These are phyloP conservation scores for Pinus taeda DNA, from an alignment of 75 land plant species.

Conservation along the genomic window DNA sequence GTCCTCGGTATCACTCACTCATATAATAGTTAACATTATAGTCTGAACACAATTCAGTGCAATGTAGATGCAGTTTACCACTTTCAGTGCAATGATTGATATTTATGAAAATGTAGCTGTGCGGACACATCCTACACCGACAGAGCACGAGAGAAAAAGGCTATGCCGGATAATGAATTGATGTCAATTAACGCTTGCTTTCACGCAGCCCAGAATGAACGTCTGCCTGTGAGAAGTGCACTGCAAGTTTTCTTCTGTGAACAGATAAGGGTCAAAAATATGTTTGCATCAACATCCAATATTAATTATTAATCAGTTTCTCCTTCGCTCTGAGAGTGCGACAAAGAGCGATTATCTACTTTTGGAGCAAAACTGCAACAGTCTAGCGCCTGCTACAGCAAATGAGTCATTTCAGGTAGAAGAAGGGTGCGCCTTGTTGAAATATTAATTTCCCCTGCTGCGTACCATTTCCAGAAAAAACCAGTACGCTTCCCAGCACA, in stretches of 20 bases:
- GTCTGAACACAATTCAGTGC: too few species aligned
- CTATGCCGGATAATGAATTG: conserved; percentile 87
- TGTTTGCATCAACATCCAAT: conserved; percentile 43
- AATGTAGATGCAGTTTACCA: too few species aligned
- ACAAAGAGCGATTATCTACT: conserved; percentile 37
- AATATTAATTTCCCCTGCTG: too few species aligned
- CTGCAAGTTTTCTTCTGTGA: conserved; percentile 90
- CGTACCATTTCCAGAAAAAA: too few species aligned
- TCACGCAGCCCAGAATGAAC: conserved; percentile 83
- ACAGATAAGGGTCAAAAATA: conserved; percentile 86
- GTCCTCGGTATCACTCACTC: too few species aligned
- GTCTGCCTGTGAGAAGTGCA: conserved; percentile 69
- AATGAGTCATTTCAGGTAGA: conserved; percentile 48
- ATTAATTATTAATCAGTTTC: conserved; percentile 15
- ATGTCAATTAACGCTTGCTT: conserved; percentile 81
- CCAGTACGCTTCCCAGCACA: too few species aligned
- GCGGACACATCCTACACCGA: conserved; percentile 71
- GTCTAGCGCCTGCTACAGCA: conserved; percentile 17
- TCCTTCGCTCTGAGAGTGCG: conserved; percentile 35
- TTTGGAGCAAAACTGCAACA: conserved; percentile 8
- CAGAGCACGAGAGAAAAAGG: conserved; percentile 74
- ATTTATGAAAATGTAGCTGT: too few species aligned
- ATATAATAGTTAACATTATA: too few species aligned
- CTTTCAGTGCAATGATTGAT: too few species aligned
- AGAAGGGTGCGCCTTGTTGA: too few species aligned